Percentiles rank a stretch among this genome's conserved stretches.
Evolutionary conservation across 116 monocot species (phyloP).

Genomic region (Iris pallida): DNA sequence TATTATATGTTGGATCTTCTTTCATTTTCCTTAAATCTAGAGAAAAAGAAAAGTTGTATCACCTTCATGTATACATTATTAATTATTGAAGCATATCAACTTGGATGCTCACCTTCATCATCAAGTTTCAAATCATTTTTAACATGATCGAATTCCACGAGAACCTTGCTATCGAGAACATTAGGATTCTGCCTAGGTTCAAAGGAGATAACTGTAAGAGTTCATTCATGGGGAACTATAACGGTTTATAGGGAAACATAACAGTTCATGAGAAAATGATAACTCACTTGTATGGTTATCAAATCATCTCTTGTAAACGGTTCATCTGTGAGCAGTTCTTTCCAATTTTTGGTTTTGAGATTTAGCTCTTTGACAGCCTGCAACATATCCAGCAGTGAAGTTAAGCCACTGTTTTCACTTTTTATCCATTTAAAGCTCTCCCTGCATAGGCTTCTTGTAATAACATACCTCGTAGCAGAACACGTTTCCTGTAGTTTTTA

Average conservation of each 20-base stretch:
- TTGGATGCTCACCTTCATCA: conserved; percentile 61
- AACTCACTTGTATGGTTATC: conserved; percentile 81
- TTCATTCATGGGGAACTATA: neutral
- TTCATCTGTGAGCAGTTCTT: conserved; percentile 88
- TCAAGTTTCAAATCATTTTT: conserved; percentile 84
- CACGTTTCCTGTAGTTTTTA: conserved; percentile 97
- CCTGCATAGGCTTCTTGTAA: neutral
- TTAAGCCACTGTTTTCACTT: neutral
- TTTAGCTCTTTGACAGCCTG: conserved; percentile 96
- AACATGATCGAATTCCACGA: conserved; percentile 92
- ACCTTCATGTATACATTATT: neutral
- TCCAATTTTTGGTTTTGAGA: conserved; percentile 93
- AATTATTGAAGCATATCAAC: neutral
- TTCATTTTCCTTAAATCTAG: conserved; percentile 68
- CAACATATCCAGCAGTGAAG: conserved; percentile 5
- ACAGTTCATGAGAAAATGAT: neutral
- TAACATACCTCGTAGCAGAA: conserved; percentile 84
- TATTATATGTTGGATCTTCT: conserved; percentile 91
- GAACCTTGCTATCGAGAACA: conserved; percentile 79
- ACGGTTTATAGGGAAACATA: neutral
- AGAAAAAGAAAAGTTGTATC: neutral
- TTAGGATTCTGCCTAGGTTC: conserved; percentile 73
- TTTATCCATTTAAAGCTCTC: neutral
- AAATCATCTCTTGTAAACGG: conserved; percentile 87
- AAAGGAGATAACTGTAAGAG: conserved; percentile 2